These are phyloP conservation scores for Voacanga thouarsii DNA, from an alignment of 257 asterid species.

Conservation along the genomic window DNA sequence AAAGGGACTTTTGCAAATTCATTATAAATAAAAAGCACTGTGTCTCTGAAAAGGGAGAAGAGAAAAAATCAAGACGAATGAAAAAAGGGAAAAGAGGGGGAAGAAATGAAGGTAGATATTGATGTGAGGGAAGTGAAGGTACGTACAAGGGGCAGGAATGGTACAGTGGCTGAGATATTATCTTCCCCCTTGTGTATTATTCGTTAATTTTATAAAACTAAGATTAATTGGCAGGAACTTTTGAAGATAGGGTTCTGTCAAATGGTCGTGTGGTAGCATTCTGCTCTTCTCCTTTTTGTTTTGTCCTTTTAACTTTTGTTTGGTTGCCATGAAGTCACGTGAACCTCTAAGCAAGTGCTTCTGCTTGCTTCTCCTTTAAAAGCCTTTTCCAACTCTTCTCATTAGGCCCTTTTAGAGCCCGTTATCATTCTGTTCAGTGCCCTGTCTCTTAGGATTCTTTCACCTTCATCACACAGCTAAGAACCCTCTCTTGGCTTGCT, in stretches of 20 bases:
- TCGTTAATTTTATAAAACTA: constrained; percentile 2
- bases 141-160: neutral
- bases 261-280: constrained; percentile 89
- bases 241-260: constrained; percentile 73
- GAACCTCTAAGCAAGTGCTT: constrained; percentile 31
- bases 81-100: neutral
- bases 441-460: neutral
- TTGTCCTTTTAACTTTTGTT: constrained; percentile 56
- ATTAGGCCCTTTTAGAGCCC: constrained; percentile 28
- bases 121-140: neutral
- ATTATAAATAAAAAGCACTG: no score
- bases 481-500: neutral
- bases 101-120: no score
- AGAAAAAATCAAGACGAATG: no score
- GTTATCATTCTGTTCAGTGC: neutral
- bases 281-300: constrained; percentile 50
- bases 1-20: no score
- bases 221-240: constrained; percentile 10
- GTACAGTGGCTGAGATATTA: constrained; percentile 25
- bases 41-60: no score
- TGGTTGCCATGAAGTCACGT: constrained; percentile 57
- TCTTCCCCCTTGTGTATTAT: neutral
- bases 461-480: neutral
- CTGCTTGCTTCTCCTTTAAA: constrained; percentile 24
- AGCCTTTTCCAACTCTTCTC: constrained; percentile 27